These are phyloP conservation scores for Colletotrichum sansevieriae DNA, from an alignment of 2,329 filamentous ascomycete genomes.

Conservation along the genomic window DNA sequence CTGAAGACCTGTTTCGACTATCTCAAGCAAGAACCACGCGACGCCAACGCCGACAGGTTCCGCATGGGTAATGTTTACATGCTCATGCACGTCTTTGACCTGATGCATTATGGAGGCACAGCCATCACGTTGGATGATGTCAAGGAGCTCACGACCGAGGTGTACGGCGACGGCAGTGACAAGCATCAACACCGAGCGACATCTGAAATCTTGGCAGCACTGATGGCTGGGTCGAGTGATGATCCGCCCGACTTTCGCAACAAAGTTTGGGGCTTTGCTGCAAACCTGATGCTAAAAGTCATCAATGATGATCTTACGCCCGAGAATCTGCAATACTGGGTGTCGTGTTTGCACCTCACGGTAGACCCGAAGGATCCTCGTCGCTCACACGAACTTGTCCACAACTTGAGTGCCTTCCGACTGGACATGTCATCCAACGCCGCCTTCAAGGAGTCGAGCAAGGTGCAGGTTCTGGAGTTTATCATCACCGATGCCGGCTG, in stretches of 20 bases:
- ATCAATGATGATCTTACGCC: conserved; percentile 94
- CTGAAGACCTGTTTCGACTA: conserved; percentile 90
- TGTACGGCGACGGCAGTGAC: conserved; percentile 93
- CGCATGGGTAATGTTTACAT: conserved; percentile 89
- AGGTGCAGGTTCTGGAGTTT: conserved; percentile 91
- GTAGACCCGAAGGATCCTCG: conserved; percentile 91
- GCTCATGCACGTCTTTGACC: conserved; percentile 89
- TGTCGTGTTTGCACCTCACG: conserved; percentile 90
- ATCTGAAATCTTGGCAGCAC: conserved; percentile 88
- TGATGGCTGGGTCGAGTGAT: conserved; percentile 85
- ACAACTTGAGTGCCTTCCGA: conserved; percentile 85
- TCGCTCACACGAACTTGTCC: conserved; percentile 86
- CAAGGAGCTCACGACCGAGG: conserved; percentile 79
- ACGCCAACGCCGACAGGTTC: conserved; percentile 85
- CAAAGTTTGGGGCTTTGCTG: conserved; percentile 88
- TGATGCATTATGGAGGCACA: conserved; percentile 86
- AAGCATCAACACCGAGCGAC: conserved; percentile 98
- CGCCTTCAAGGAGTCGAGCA: conserved; percentile 98
- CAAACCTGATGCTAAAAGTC: conserved; percentile 87
- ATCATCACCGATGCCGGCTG: conserved; percentile 90
- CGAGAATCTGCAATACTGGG: conserved; percentile 95
- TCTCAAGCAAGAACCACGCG: conserved; percentile 95
- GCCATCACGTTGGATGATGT: conserved; percentile 87
- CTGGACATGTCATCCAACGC: conserved; percentile 96
- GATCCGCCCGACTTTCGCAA: conserved; percentile 80